Percentiles rank a stretch among this genome's conserved stretches.
phyloP scores from a whole-genome alignment of 257 asterid genomes.

The Solanum pinnatisectum region DNA sequence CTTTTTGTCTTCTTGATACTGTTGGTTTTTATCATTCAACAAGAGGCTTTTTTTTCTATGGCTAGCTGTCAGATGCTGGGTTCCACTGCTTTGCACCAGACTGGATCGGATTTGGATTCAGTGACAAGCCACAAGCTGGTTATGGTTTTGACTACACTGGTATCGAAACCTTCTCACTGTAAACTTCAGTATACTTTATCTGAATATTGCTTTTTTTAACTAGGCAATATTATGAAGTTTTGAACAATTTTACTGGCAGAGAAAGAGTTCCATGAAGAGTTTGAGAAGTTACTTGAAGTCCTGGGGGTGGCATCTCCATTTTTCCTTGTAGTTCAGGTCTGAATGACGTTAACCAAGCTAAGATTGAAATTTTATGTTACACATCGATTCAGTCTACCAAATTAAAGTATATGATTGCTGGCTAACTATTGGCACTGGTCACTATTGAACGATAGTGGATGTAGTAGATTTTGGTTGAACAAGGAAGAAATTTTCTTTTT shows the following conservation, averaged over 20 bases:
- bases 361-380: not conserved
- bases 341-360: constrained; percentile 7
- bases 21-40: not conserved
- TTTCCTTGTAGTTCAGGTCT: constrained; percentile 86
- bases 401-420: not conserved
- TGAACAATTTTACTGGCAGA: constrained; percentile 36
- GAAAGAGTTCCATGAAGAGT: constrained; percentile 85
- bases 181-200: not conserved
- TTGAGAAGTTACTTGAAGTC: constrained; percentile 69
- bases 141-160: constrained; percentile 94
- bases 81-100: constrained; percentile 95
- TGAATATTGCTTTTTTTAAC: not conserved
- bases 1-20: not conserved
- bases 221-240: constrained; percentile 10
- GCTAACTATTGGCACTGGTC: not conserved
- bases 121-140: constrained; percentile 95
- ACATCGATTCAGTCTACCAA: not conserved
- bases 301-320: constrained; percentile 67
- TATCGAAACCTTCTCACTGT: constrained; percentile 10
- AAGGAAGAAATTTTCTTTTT: not conserved
- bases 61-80: constrained; percentile 79
- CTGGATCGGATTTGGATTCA: constrained; percentile 98
- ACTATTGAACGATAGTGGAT: not conserved
- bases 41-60: constrained; percentile 2
- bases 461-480: not conserved